These are phyloP conservation scores for Seiridium cupressi DNA, from an alignment of 2,329 filamentous ascomycete genomes.

Conservation along the genomic window DNA sequence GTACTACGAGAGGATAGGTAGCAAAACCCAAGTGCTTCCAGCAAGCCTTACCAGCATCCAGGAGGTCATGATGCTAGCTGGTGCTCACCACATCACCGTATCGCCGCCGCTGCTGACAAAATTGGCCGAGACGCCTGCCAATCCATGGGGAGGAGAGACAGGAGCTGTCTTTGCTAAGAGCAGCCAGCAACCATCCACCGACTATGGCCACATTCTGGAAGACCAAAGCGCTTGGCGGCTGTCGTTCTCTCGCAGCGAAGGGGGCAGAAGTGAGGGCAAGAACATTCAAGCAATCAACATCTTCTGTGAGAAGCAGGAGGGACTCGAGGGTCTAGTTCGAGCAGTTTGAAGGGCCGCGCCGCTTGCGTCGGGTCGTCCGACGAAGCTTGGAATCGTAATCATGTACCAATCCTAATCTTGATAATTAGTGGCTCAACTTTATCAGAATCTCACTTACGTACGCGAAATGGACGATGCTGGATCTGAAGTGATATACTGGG, in stretches of 20 bases:
- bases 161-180: slow-evolving; percentile 22
- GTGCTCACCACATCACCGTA: slow-evolving; percentile 59
- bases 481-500: too few relatives aligned
- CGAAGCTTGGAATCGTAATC: too few relatives aligned
- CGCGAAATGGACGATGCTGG: too few relatives aligned
- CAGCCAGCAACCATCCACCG: slow-evolving; percentile 10
- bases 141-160: slow-evolving; percentile 27
- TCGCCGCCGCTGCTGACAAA: slow-evolving; percentile 49
- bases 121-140: slow-evolving; percentile 36
- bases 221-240: slow-evolving; percentile 48
- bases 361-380: not conserved
- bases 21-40: slow-evolving; percentile 50
- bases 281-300: slow-evolving; percentile 55
- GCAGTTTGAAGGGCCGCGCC: not conserved
- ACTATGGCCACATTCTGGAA: slow-evolving; percentile 22
- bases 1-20: slow-evolving; percentile 43
- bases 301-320: slow-evolving; percentile 54
- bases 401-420: too few relatives aligned
- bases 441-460: too few relatives aligned
- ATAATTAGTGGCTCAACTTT: too few relatives aligned
- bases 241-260: slow-evolving; percentile 46
- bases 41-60: slow-evolving; percentile 56
- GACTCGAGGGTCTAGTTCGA: slow-evolving; percentile 37
- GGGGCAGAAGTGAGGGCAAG: slow-evolving; percentile 48
- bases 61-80: slow-evolving; percentile 58